Evolutionary conservation across 371 early-diverging fungal species (phyloP).

Genomic region (Vairimorpha necatrix): DNA sequence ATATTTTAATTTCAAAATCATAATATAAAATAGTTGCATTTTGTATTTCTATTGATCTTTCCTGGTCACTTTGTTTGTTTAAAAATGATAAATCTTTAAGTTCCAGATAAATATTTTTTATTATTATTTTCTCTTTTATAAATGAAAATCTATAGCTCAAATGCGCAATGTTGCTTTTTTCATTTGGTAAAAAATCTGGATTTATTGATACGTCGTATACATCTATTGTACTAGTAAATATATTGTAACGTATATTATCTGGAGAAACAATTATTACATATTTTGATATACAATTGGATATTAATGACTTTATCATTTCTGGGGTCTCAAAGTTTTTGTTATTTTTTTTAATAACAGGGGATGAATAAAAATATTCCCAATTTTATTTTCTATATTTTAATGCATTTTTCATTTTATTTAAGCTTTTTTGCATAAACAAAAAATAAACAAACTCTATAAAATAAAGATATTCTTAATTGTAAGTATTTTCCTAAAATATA

Average conservation of each 20-base stretch:
- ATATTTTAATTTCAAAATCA: background rate
- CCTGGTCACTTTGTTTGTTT: background rate
- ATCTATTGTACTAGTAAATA: background rate
- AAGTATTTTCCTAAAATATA: too few species aligned
- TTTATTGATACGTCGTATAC: background rate
- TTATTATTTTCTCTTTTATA: background rate
- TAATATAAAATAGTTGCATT: background rate
- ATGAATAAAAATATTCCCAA: background rate
- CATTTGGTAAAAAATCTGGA: background rate
- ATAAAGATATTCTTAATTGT: too few species aligned
- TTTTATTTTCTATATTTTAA: background rate
- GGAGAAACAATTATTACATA: background rate
- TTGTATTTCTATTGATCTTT: background rate
- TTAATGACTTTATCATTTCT: background rate
- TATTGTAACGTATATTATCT: background rate
- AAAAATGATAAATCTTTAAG: background rate
- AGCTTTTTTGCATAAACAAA: slow-evolving; percentile 1
- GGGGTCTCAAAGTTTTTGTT: background rate
- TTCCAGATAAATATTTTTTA: background rate
- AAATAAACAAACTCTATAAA: background rate
- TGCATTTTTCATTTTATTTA: background rate
- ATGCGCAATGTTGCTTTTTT: background rate
- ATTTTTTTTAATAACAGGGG: too few species aligned
- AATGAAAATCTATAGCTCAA: background rate
- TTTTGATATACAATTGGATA: background rate